Base-by-base conservation (phyloP, 768 basidiomycete species). In the Tephrocybe rancida region DNA sequence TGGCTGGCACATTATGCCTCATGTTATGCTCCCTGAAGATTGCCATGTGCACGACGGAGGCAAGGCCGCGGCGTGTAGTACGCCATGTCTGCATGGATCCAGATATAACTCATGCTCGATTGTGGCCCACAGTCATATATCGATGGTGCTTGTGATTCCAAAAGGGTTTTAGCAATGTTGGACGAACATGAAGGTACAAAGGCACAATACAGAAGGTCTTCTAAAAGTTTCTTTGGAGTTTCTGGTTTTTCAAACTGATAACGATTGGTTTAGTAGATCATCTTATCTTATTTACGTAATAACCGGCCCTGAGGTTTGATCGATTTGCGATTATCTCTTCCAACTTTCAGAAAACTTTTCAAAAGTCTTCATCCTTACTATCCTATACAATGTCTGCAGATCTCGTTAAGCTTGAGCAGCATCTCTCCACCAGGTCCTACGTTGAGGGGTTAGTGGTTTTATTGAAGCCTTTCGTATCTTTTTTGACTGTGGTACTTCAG, bases 401-500 rank as follows among this genome's bases (percentile, higher is more conserved):
- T 71, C 78, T 90, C 60, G 58, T 67, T 25, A 84, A 88, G 61
- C 88, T 98, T 67, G 91, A 98, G 68, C 69, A 86, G 53, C 92
- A 95, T 81, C 91, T 99, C 64, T 70, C 86, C 52, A 83, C 87
- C 65, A 81, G 91, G 69, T 92, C 92, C 55, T 96, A 96, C 70
- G 80, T 96, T 45, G 90, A 95, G 69, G 94, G 94, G 94, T 95
- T 52, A 82, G 90, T 52, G 4, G 8, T 51, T 32, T 26, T 3
- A n/a, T 11, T 18, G 18, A 30, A 11, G 2, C 46, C 22, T 43
- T 16, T n/a, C 34, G 41, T 56, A 59, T 56, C 25, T 55, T 44
- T 27, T 58, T 49, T 57, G 41, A 61, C 58, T 37, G 46, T 41
- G 48, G 35, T 56, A 50, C 27, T 50, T 48, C 67, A 97, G 95